Conservation (phyloP, 2,329 filamentous ascomycete species). For the Sphaerulina vaccinii region DNA sequence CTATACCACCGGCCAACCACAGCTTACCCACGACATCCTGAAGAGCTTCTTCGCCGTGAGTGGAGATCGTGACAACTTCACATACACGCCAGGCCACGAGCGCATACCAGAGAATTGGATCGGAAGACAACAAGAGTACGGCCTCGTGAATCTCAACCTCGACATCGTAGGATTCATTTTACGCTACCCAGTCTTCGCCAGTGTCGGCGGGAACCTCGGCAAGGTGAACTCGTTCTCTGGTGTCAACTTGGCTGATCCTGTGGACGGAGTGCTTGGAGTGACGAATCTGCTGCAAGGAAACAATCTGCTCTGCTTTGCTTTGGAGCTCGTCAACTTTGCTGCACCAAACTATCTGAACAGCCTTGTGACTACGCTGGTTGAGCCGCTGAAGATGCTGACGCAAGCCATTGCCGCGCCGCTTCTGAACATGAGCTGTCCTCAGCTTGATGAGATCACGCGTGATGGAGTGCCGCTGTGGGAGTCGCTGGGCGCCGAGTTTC, state of each 20-base stretch:
- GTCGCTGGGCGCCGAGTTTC: constrained; percentile 20
- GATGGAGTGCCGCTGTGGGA: constrained; percentile 25
- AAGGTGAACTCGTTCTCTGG: constrained; percentile 29
- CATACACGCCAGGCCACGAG: constrained; percentile 24
- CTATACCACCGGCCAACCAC: constrained; percentile 32
- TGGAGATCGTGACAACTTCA: constrained; percentile 23
- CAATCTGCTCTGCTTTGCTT: constrained; percentile 23
- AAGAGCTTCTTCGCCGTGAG: constrained; percentile 29
- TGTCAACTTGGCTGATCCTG: constrained; percentile 36
- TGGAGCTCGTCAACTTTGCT: constrained; percentile 37
- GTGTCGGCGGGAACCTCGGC: constrained; percentile 28
- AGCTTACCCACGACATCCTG: constrained; percentile 30
- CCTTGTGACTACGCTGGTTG: constrained; percentile 25
- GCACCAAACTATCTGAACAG: constrained; percentile 37
- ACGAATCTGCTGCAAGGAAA: constrained; percentile 19
- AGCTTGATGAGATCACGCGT: constrained; percentile 22
- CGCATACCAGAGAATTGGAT: constrained; percentile 28
- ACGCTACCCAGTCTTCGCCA: constrained; percentile 22
- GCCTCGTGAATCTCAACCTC: constrained; percentile 23
- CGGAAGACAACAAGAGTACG: constrained; percentile 21
- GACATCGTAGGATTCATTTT: constrained; percentile 24
- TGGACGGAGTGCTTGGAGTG: constrained; percentile 44
- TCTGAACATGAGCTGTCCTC: constrained; percentile 23
- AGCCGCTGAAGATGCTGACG: constrained; percentile 19
- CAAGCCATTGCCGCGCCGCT: constrained; percentile 18